These are phyloP conservation scores for Dactylellina parvicollis DNA, from an alignment of 2,329 filamentous ascomycete genomes.

Conservation along the genomic window DNA sequence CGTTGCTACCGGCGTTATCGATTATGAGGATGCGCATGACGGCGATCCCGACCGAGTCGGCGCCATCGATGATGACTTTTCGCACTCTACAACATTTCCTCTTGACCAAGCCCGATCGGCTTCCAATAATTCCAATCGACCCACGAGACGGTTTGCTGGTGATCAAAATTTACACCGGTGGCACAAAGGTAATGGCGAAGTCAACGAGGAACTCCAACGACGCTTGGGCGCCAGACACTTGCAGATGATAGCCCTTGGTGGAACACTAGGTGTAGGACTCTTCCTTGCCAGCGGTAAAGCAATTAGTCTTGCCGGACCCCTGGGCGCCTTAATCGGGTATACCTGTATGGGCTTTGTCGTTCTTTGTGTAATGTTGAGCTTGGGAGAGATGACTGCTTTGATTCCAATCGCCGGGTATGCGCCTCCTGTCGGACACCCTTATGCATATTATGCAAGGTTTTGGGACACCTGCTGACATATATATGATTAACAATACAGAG, in stretches of 20 bases:
- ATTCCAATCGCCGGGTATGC: constrained; percentile 53
- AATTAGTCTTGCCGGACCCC: constrained; percentile 63
- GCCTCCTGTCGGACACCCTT: neutral
- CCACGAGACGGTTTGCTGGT: constrained; percentile 29
- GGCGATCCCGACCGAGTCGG: constrained; percentile 53
- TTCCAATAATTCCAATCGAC: constrained; percentile 50
- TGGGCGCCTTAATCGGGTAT: constrained; percentile 63
- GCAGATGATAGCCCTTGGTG: constrained; percentile 63
- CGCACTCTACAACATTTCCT: constrained; percentile 50
- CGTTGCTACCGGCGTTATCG: constrained; percentile 53
- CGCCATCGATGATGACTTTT: constrained; percentile 52
- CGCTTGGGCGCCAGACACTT: constrained; percentile 60
- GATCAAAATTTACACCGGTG: constrained; percentile 52
- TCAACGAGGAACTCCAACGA: constrained; percentile 49
- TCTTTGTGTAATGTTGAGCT: constrained; percentile 64
- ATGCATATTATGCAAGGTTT: neutral
- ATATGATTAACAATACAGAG: constrained; percentile 7
- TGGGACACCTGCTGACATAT: constrained; percentile 14
- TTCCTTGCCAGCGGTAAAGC: constrained; percentile 64
- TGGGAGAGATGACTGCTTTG: constrained; percentile 60
- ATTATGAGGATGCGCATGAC: constrained; percentile 53
- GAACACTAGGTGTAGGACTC: constrained; percentile 64
- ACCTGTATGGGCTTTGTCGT: constrained; percentile 64
- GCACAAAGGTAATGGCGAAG: constrained; percentile 28
- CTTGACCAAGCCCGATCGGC: constrained; percentile 45